Evolutionary conservation across 139 green algal species (phyloP), one percentile per base, ranked within the genome.

Genomic region (Chlamydomonas asymmetrica): DNA sequence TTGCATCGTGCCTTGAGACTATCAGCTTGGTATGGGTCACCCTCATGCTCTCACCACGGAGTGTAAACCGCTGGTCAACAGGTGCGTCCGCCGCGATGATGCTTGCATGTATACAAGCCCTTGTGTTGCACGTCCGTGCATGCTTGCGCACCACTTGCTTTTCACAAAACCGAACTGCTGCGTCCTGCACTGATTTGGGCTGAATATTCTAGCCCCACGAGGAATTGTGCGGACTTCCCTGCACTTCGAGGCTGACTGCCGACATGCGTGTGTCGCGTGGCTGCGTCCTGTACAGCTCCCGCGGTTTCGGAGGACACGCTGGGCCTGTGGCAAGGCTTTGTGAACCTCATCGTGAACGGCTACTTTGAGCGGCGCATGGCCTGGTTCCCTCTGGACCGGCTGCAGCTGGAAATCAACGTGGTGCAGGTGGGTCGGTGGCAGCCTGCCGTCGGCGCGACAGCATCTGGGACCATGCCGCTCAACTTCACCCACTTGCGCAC

Each of bases 1-100:
- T 63, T 23, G 61, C 69, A 8, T 75, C 80, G 49, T 88, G 80
- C 38, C n/a, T 85, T 39, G 50, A 82, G 31, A 66, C 66, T n/a
- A 78, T 87, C 6, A 78, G 72, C 22, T 71, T 91, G 39, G 81
- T 91, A 5, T 91, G 86, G 86, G 74, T 90, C 32, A 88, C 86
- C 1, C 71, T 91, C 1, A 81, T 80, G 67, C 60, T 83, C 38
- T 76, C 76, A 5, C 76, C 78, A 38, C 71, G 39, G 7, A 56
- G 27, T 27, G 71, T 84, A 5, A 71, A 57, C 16, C 73, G 85
- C 41, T 90, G 85, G 85, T 74, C 83, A 45, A 76, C 74, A 77
- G 80, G 85, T 90, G 72, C 60, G 71, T 0, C 16, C 10, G 27
- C 52, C 6, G 7, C 22, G 31, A 54, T 20, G n/a, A n/a, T n/a